Base-by-base conservation (phyloP, 2,329 filamentous ascomycete genomes). In the Ophiostoma himal-ulmi region DNA sequence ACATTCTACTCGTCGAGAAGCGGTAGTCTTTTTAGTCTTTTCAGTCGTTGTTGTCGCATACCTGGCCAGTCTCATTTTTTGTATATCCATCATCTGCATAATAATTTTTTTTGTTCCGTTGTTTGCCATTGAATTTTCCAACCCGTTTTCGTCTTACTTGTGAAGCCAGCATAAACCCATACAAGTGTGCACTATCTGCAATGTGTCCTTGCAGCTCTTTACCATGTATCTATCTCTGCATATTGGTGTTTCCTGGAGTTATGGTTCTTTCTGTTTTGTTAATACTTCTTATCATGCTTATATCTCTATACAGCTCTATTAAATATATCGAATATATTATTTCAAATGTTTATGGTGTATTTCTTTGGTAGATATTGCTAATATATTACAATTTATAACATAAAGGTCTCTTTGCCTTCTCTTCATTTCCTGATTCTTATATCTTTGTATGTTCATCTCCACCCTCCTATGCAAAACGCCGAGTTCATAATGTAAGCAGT, bases 1-100 rank as follows among this genome's bases (percentile, higher is more conserved):
- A 99, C 82, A 81, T 98, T 72, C 81, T 99, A 76, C 87, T 99
- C 67, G 88, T 99, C 30, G 95, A 99, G 85, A 94, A 89, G 84
- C 85, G 92, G 77, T 94, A 84, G 74, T 75, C n/a, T 37, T 8
- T 10, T 41, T 39, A 14, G 5, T 26, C 41, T 41, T 39, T 64
- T 26, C 34, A 30, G 20, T 20, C 30, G 30, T 30, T 11, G 34
- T 67, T 57, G 34, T 17, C 17, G 30, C 30, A 30, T 30, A 4
- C 30, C 30, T 30, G 30, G 30, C 30, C 30, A 30, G n/a, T 52
- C 48, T 60, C 10, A 6, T n/a, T 37, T 5, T n/a, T 14, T 64
- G 41, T 44, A 52, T 48, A 11, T 54, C 20, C 20, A 36, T 57
- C 44, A 57, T 26, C 57, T 62, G 22, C 57, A 62, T 62, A 34